phyloP scores from a whole-genome alignment of 1,284 basidiomycete species.

The Bjerkandera adusta region DNA sequence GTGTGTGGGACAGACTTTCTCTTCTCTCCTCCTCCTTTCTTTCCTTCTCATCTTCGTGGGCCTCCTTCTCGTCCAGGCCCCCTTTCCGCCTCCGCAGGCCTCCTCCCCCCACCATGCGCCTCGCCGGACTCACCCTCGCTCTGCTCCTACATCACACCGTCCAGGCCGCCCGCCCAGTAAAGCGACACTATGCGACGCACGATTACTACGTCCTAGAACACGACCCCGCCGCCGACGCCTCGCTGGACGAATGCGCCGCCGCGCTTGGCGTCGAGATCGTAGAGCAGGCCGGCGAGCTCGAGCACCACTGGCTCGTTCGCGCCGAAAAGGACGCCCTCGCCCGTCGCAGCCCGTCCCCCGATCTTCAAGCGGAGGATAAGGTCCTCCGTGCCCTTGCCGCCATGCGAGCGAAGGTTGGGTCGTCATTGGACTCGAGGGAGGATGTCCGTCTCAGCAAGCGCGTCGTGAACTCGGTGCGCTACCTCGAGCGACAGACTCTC shows the following conservation, averaged over 20 bases:
- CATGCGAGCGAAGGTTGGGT: constrained; percentile 39
- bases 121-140: constrained; percentile 29
- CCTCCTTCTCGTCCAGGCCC: neutral
- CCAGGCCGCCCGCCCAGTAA: constrained; percentile 36
- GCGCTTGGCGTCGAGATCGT: constrained; percentile 83
- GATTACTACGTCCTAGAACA: constrained; percentile 90
- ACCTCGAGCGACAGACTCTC: constrained; percentile 56
- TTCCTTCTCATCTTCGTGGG: neutral
- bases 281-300: constrained; percentile 84
- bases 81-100: neutral
- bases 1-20: neutral
- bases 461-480: constrained; percentile 52
- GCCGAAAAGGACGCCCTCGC: constrained; percentile 39
- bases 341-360: constrained; percentile 18
- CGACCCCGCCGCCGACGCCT: constrained; percentile 48
- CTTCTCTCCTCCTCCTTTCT: constrained; percentile 6
- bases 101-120: constrained; percentile 26
- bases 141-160: constrained; percentile 27
- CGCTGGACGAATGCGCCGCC: constrained; percentile 56
- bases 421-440: constrained; percentile 33
- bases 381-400: constrained; percentile 51
- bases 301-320: constrained; percentile 85
- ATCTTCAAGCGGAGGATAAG: constrained; percentile 37
- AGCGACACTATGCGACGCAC: constrained; percentile 73
- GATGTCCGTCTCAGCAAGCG: constrained; percentile 38